Evolutionary conservation across 306 rosid species (phyloP).

Genomic region (Potentilla sterilis): DNA sequence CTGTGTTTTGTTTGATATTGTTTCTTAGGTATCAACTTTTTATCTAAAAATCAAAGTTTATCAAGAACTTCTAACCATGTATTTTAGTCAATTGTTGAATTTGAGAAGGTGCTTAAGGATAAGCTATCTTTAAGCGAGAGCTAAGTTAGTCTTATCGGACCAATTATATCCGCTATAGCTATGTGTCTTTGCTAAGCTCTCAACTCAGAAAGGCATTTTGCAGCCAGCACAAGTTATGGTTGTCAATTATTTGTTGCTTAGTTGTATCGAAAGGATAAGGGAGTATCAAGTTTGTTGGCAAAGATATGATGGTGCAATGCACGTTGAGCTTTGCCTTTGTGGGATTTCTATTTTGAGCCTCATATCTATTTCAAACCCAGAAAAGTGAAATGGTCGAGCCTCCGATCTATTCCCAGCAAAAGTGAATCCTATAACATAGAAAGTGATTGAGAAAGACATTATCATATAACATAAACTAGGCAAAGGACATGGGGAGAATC

Average conservation of each 20-base stretch:
- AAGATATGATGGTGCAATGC: conserved; percentile 16
- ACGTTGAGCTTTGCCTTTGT: conserved; percentile 4
- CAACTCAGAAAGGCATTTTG: not conserved
- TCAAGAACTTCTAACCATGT: not conserved
- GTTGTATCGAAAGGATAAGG: conserved; percentile 20
- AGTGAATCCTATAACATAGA: conserved; percentile 20
- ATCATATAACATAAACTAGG: not conserved
- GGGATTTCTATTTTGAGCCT: conserved; percentile 1
- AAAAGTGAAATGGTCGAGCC: conserved; percentile 8
- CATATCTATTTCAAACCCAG: not conserved
- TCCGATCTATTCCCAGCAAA: conserved; percentile 3
- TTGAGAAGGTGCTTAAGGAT: not conserved
- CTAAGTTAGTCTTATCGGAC: not conserved
- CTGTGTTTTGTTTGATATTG: not conserved
- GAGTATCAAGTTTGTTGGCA: conserved; percentile 12
- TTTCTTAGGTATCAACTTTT: not conserved
- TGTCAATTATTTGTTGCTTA: not conserved
- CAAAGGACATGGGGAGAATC: conserved; percentile 8
- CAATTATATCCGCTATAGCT: conserved; percentile 1
- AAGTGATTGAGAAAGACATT: conserved; percentile 8
- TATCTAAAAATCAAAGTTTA: not conserved
- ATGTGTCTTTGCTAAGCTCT: not conserved
- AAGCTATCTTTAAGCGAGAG: not conserved
- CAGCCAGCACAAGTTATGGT: not conserved
- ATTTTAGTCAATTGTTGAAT: conserved; percentile 6